phyloP scores from a whole-genome alignment of 495 filamentous ascomycete species.

The Opeltia flavorubescens region DNA sequence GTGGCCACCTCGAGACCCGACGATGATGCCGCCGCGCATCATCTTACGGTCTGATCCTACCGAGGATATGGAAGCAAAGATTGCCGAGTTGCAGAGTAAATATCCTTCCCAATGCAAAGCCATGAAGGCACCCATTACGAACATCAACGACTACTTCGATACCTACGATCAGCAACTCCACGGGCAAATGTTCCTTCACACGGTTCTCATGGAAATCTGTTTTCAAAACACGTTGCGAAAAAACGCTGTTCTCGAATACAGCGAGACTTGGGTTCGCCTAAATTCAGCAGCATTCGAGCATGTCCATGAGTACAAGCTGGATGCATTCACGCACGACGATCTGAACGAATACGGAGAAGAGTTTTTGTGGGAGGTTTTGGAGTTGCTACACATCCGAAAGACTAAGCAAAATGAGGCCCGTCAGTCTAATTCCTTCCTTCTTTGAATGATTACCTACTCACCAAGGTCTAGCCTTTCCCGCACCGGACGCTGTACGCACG shows the following conservation, averaged over 20 bases:
- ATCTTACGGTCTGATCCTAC: constrained; percentile 18
- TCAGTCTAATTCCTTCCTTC: not conserved
- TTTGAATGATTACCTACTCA: not conserved
- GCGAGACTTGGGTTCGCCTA: not conserved
- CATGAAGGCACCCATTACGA: constrained; percentile 17
- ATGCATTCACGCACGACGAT: constrained; percentile 16
- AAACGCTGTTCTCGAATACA: not conserved
- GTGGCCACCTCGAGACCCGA: constrained; percentile 1
- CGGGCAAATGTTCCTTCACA: constrained; percentile 29
- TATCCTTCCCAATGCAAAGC: constrained; percentile 21
- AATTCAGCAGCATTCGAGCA: constrained; percentile 3
- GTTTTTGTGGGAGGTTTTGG: constrained; percentile 13
- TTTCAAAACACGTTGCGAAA: constrained; percentile 1
- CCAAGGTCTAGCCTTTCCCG: not conserved
- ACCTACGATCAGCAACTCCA: constrained; percentile 31
- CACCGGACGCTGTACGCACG: not conserved
- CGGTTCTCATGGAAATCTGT: constrained; percentile 11
- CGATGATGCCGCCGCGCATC: constrained; percentile 12
- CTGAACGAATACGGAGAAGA: constrained; percentile 8
- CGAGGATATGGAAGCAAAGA: constrained; percentile 16
- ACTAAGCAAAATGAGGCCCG: not conserved
- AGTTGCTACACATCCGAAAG: not conserved
- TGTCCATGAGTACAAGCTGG: not conserved
- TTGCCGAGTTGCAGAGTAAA: constrained; percentile 10
- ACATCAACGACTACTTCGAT: constrained; percentile 40